These are phyloP conservation scores for Zizania palustris DNA, from an alignment of 202 grass and related monocot species.

Conservation along the genomic window DNA sequence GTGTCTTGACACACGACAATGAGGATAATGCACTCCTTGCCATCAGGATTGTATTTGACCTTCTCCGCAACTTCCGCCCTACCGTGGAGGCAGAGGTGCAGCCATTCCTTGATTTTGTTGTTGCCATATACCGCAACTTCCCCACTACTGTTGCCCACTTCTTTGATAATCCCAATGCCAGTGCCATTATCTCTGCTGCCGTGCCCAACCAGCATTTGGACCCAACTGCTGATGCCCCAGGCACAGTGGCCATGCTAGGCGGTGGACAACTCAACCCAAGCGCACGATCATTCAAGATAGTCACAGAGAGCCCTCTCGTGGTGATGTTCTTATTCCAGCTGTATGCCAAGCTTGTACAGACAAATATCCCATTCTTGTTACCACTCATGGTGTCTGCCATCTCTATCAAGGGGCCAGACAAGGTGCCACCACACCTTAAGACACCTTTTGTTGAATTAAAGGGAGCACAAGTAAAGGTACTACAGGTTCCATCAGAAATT, in stretches of 20 bases:
- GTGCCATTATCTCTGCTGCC: conserved; percentile 35
- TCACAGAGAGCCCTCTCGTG: conserved; percentile 93
- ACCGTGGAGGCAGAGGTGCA: conserved; percentile 97
- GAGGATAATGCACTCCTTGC: conserved; percentile 96
- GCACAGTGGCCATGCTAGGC: conserved; percentile 45
- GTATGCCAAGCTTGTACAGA: conserved; percentile 96
- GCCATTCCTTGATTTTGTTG: conserved; percentile 94
- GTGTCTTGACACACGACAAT: conserved; percentile 86
- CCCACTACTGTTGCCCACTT: conserved; percentile 65
- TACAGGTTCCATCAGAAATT: background rate
- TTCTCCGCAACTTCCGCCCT: conserved; percentile 95
- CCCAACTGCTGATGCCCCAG: conserved; percentile 45
- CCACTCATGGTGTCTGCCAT: conserved; percentile 93
- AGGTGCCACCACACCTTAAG: conserved; percentile 75
- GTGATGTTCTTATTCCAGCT: conserved; percentile 99
- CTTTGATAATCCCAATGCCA: conserved; percentile 59
- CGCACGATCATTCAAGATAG: conserved; percentile 91
- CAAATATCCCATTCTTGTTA: conserved; percentile 82
- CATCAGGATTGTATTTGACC: conserved; percentile 90
- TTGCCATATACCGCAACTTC: conserved; percentile 82
- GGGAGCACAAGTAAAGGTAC: conserved; percentile 96
- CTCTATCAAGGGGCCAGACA: conserved; percentile 80
- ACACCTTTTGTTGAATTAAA: conserved; percentile 87
- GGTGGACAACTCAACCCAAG: conserved; percentile 86
- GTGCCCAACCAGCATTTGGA: conserved; percentile 54